Evolutionary conservation across 371 early-diverging fungal genomes (phyloP).

Genomic region (Mortierella sp.): DNA sequence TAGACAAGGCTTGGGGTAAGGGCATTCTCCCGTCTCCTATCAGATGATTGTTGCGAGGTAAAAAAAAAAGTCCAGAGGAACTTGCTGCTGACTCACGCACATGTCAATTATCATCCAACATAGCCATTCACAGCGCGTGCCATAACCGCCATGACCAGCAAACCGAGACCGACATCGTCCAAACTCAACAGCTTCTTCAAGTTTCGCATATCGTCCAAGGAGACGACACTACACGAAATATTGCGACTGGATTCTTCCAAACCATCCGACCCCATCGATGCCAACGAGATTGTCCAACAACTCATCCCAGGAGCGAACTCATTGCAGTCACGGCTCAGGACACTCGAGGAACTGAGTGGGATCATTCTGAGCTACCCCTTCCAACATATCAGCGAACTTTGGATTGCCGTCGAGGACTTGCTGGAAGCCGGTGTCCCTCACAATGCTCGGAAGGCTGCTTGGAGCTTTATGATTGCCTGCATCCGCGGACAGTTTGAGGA

Average conservation of each 20-base stretch:
- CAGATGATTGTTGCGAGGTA: neutral
- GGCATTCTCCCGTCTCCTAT: neutral
- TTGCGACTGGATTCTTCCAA: conserved; percentile 50
- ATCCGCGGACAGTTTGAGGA: conserved; percentile 75
- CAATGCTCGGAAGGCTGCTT: conserved; percentile 70
- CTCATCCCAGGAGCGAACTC: conserved; percentile 42
- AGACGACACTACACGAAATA: conserved; percentile 43
- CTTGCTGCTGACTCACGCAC: neutral
- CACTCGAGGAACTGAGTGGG: conserved; percentile 49
- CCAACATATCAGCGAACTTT: conserved; percentile 71
- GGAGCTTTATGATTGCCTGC: conserved; percentile 75
- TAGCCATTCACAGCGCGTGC: neutral
- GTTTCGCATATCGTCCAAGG: conserved; percentile 41
- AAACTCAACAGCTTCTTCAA: conserved; percentile 54
- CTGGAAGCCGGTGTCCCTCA: conserved; percentile 63
- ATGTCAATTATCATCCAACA: neutral
- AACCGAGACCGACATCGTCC: conserved; percentile 36
- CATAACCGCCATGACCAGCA: conserved; percentile 24
- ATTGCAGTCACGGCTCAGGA: conserved; percentile 53
- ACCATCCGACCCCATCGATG: conserved; percentile 58
- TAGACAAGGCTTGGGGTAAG: neutral
- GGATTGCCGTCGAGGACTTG: conserved; percentile 70
- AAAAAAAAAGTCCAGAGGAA: neutral
- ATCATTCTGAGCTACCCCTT: conserved; percentile 65
- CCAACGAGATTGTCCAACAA: conserved; percentile 57